These are phyloP conservation scores for Asterophora parasitica DNA, from an alignment of 768 basidiomycete species.

Conservation along the genomic window DNA sequence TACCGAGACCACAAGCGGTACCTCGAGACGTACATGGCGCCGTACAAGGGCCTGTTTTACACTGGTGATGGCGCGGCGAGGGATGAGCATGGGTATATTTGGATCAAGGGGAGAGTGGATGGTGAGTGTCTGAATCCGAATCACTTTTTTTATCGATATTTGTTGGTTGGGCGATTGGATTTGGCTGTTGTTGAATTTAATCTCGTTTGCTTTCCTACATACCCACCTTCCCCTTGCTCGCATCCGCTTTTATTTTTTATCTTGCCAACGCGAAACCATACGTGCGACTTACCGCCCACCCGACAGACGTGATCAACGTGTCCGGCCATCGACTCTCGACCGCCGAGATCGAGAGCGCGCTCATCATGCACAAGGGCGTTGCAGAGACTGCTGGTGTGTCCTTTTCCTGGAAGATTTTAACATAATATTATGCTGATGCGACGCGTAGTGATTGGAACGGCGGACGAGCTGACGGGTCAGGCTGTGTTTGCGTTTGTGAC, in stretches of 20 bases:
- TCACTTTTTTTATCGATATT: no score
- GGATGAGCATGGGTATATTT: slow-evolving; percentile 94
- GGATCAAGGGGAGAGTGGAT: slow-evolving; percentile 98
- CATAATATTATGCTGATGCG: slow-evolving; percentile 7
- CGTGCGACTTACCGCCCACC: no score
- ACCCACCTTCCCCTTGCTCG: neutral
- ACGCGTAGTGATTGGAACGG: slow-evolving; percentile 63
- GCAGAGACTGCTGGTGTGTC: slow-evolving; percentile 76
- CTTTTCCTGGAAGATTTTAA: no score
- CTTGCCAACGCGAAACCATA: no score
- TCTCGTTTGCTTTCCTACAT: neutral
- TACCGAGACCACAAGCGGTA: slow-evolving; percentile 88
- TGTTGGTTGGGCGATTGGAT: no score
- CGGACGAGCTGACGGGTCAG: slow-evolving; percentile 88
- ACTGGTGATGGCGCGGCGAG: slow-evolving; percentile 97
- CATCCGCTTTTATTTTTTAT: no score
- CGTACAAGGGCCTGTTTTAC: slow-evolving; percentile 89
- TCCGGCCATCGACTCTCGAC: slow-evolving; percentile 96
- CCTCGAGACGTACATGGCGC: slow-evolving; percentile 52
- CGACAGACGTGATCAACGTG: slow-evolving; percentile 90
- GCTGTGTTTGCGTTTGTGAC: slow-evolving; percentile 95
- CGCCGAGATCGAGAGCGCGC: slow-evolving; percentile 95
- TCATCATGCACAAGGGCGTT: slow-evolving; percentile 92
- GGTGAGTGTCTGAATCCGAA: no score
- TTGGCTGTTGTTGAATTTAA: no score